Base-by-base conservation (phyloP, 208 protist species). In the Leishmania tropica region DNA sequence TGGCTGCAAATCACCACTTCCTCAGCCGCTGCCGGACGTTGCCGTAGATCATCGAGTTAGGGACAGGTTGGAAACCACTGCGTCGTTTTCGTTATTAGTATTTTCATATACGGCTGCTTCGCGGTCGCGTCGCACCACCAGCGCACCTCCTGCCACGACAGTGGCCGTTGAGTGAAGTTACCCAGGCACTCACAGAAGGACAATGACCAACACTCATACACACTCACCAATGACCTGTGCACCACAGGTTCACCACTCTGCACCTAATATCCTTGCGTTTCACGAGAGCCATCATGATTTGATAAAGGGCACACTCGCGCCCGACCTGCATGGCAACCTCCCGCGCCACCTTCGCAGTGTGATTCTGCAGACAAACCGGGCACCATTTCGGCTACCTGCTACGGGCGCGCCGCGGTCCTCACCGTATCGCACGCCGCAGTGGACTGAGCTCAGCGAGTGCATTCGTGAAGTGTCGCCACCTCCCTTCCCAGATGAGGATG, bases 251-350 rank as follows among this genome's bases (percentile, higher is more conserved):
- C 47, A 35, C 37, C 8, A 65, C 31, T 37, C 64, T 28, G 70
- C 78, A 31, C 62, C 70, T 62, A 78, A 90, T 35, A 82, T 89
- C 7, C 56, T 89, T 51, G 85, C 83, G 0, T 87, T 93, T 60
- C 91, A 95, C 75, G 77, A 88, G n/a, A 76, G 47, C 24, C 90
- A 87, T 54, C 87, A 92, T 58, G 85, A 91, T 68, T 83, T 85
- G 19, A 76, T 94, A 65, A 58, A 83, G 40, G 68, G 84, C 53
- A 82, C 88, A 3, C 75, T 90, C 37, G 87, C 78, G 37, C 45
- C 68, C 28, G 83, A 85, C 68, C 19, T 37, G 40, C 60, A 85
- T 54, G n/a, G 75, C 40, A 85, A 79, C 48, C 62, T 80, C 15
- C 78, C 77, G 35, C 77, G 80, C 35, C 62, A 42, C n/a, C 53